Evolutionary conservation across 352 stramenopile genomes (phyloP).

Genomic region (Phytophthora melonis): DNA sequence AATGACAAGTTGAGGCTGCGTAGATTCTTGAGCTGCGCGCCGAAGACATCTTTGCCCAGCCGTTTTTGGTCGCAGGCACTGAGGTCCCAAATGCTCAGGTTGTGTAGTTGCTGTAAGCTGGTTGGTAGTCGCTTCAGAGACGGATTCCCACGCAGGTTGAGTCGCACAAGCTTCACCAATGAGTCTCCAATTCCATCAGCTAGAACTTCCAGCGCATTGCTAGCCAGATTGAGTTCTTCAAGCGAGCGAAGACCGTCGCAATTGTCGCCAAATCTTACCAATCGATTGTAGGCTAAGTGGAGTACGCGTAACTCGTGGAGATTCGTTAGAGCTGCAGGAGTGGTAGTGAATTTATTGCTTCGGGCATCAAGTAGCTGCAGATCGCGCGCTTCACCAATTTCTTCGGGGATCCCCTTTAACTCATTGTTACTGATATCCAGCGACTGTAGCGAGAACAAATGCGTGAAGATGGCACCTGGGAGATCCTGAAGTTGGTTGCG

Average conservation of each 20-base stretch:
- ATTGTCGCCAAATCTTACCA: constrained; percentile 56
- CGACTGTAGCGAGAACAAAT: constrained; percentile 66
- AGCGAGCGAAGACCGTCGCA: constrained; percentile 50
- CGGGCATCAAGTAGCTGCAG: constrained; percentile 55
- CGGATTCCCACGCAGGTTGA: constrained; percentile 52
- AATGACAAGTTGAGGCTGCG: constrained; percentile 53
- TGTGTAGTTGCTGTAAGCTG: constrained; percentile 50
- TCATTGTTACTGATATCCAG: constrained; percentile 68
- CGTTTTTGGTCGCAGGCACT: constrained; percentile 60
- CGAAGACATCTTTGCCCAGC: constrained; percentile 61
- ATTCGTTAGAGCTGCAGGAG: constrained; percentile 40
- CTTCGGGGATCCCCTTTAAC: constrained; percentile 51
- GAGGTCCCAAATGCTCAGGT: constrained; percentile 52
- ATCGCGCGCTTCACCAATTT: constrained; percentile 65
- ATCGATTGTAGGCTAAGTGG: constrained; percentile 54
- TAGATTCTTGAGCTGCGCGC: constrained; percentile 37
- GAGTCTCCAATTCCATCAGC: constrained; percentile 47
- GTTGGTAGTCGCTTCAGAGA: constrained; percentile 52
- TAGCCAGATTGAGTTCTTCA: constrained; percentile 62
- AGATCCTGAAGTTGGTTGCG: constrained; percentile 60
- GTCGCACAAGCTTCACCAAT: constrained; percentile 45
- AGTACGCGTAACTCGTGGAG: constrained; percentile 56
- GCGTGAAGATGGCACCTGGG: constrained; percentile 57
- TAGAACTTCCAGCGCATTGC: constrained; percentile 54
- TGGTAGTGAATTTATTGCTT: constrained; percentile 55